Base-by-base conservation (phyloP, 768 basidiomycete genomes). In the Psilocybe subaeruginosa region DNA sequence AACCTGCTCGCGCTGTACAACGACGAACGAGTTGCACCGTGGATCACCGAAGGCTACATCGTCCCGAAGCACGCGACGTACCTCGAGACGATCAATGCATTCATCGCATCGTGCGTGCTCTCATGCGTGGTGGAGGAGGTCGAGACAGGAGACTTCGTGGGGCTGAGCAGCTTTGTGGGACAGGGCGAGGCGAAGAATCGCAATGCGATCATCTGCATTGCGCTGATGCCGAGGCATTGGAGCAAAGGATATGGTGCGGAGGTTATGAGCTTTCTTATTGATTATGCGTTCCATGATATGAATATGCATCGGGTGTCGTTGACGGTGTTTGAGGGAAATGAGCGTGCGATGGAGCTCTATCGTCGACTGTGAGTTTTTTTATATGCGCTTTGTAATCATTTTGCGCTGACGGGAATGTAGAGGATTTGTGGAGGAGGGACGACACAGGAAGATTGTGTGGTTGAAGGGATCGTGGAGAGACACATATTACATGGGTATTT, bases 361-460 rank as follows among this genome's bases (percentile, higher is more conserved):
- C 57, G 56, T 9, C 60, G 57, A 12, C 12, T 67, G 68, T 69
- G 37, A 62, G 64, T 66, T n/a, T 14, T 12, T 14, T 47, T 37
- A 29, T 43, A 41, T 3, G 8, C 16, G 30, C 3, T 11, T 30
- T 30, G 33, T 30, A 23, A 33, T 16, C 14, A 33, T 41, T 46
- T 33, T 23, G 23, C 23, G 29, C 9, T 39, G 12, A 29, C 41
- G 14, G 41, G n/a, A 12, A 23, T 16, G 6, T 12, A 73, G 72
- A 9, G 72, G 72, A 3, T 72, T 72, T 31, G 69, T 72, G 2
- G 69, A 70, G 50, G 72, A 73, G 59, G 72, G 70, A 4, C 51
- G 68, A 17, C 56, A 62, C 27, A 57, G 73, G 12, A 68, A 73
- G 53, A 63, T 65, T 8, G 49, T 65, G 2, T 74, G 70, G 70